Base-by-base conservation (phyloP, 371 early-diverging fungal genomes). In the Actinomortierella ambigua region DNA sequence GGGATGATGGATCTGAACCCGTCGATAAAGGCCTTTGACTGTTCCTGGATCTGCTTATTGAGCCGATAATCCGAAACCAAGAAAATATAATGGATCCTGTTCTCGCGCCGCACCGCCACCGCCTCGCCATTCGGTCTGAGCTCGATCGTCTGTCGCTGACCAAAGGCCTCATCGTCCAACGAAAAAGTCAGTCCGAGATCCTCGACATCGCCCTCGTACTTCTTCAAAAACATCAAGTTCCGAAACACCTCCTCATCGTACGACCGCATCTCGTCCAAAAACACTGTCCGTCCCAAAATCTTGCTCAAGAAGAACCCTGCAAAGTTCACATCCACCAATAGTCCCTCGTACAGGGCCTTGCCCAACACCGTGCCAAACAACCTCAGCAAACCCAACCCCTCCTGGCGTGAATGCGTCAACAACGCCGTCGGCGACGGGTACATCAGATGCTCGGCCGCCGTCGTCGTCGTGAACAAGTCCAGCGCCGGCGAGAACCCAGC, bases 311-410 rank as follows among this genome's bases (percentile, higher is more conserved):
- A 85, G 73, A 96, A 96, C 14, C 79, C 77, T 5, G 95, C 94
- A 85, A 97, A 96, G 57, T 90, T 87, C 18, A 86, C 88, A 55
- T 95, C 95, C 3, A 96, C 82, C 28, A 97, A 80, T 8, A 96
- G 84, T 0, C 94, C 93, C 66, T 96, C 95, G 59, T 94, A 93
- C 51, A 97, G 70, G 17, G 96, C 94, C 69, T 96, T 96, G 14
- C 93, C 95, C 24, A 96, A 75, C 47, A 95, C 86, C 59, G 90
- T 86, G 17, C 97, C 97, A 51, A 96, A 83, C 65, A 96, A 92
- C 53, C 88, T 85, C 65, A 90, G 88, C 22, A 90, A 68, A 17
- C 84, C 77, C 18, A 94, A 71, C 54, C 85, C 59, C 15, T 47
- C 4, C 49, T 85, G 86, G 53, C 79, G 55, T 1, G 82, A 77